A percentile compares a stretch with the other conserved stretches of the same genome.
These are phyloP conservation scores for Citrus sp. DNA, from an alignment of 345 rosid species.

Conservation along the genomic window DNA sequence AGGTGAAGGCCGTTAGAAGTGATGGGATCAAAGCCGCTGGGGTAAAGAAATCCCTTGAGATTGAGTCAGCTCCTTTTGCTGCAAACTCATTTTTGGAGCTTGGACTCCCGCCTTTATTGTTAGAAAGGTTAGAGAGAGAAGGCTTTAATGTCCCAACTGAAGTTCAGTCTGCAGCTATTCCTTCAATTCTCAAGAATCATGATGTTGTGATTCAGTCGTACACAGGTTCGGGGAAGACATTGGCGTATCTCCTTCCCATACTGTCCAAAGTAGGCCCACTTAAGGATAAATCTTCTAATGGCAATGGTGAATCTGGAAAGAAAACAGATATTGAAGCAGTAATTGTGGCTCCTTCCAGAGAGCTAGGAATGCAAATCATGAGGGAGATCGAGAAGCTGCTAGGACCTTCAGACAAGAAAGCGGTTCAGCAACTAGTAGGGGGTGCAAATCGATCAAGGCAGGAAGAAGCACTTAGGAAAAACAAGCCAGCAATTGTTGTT, in stretches of 20 bases:
- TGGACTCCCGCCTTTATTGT: constrained; percentile 65
- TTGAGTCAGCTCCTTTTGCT: constrained; percentile 58
- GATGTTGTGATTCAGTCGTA: constrained; percentile 90
- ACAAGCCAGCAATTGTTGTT: constrained; percentile 82
- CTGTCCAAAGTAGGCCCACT: constrained; percentile 76
- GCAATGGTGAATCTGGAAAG: constrained; percentile 34
- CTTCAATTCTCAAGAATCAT: constrained; percentile 63
- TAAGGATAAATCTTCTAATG: constrained; percentile 31
- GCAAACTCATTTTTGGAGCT: constrained; percentile 85
- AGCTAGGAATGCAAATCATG: constrained; percentile 92
- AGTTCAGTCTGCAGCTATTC: constrained; percentile 81
- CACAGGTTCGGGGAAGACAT: constrained; percentile 91
- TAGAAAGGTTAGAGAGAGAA: constrained; percentile 64
- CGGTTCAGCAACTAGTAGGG: constrained; percentile 92
- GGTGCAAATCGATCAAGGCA: constrained; percentile 95
- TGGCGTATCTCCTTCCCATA: constrained; percentile 87
- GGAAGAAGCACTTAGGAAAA: constrained; percentile 95
- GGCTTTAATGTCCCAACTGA: constrained; percentile 79
- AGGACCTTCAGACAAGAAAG: constrained; percentile 71
- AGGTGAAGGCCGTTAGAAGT: constrained; percentile 31
- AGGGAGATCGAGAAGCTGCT: constrained; percentile 85
- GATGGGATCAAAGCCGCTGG: constrained; percentile 29
- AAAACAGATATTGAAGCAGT: constrained; percentile 74
- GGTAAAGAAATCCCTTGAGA: constrained; percentile 41
- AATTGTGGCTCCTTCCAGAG: constrained; percentile 94